Base-by-base conservation (phyloP, 2,329 filamentous ascomycete genomes). In the Cladophialophora bantiana region DNA sequence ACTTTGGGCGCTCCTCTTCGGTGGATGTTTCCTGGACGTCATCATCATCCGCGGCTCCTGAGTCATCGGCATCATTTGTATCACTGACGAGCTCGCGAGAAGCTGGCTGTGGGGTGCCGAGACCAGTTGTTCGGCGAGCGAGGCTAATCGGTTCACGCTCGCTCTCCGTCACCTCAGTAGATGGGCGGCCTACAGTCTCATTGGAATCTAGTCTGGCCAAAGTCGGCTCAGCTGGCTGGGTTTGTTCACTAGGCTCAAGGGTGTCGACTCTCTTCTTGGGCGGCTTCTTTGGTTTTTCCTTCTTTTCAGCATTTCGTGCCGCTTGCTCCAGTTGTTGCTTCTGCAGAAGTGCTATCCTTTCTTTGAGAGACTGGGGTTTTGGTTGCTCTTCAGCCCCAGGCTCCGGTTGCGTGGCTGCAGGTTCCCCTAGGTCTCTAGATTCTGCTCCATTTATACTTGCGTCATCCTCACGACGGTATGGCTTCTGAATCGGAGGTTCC, bases 311-410 rank as follows among this genome's bases (percentile, higher is more conserved):
- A 78, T 94, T 91, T 60, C 94, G 86, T 69, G 90, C 86, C 4
- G 94, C 92, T 76, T 95, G 92, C 76, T 98, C 95, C 76, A 92
- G 83, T 78, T 99, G 95, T 77, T 98, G 93, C 76, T 92, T 94
- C 78, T 99, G 95, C 15, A 99, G 83, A 60, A 97, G 83, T 34
- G 95, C 95, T 80, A 99, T 97, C 69, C 95, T 88, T 78, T 99
- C 95, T 79, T 98, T 99, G 68, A 99, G 79, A 72, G 92, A 97
- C 64, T 93, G 91, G 31, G 94, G 93, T 79, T 98, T 97, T 0
- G 94, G 94, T 73, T 92, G 89, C 52, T 96, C 92, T 63, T 95
- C 92, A 15, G 84, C 88, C 50, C 83, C 85, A 3, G 83, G 79
- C 59, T 82, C 83, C 6, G 84, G 79, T 48, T 67, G 75, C 64